Base-by-base conservation (phyloP, 192 early-diverging fungal genomes). In the Blastocladiella britannica region DNA sequence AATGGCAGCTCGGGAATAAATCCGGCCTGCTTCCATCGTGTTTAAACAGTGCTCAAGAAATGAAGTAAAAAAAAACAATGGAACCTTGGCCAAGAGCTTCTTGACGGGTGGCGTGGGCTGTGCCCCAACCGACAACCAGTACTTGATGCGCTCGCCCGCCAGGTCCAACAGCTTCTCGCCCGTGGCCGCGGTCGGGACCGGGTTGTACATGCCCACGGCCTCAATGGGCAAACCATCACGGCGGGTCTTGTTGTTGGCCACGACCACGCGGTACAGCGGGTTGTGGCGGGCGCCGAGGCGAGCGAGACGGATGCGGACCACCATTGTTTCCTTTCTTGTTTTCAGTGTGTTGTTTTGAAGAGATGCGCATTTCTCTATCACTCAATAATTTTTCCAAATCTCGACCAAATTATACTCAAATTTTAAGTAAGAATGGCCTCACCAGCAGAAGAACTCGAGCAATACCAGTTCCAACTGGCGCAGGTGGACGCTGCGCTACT, bases 51-150 rank as follows among this genome's bases (percentile, higher is more conserved):
- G n/a, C n/a, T n/a, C n/a, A n/a, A n/a, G n/a, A n/a, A n/a, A n/a
- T n/a, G n/a, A n/a, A n/a, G n/a, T n/a, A n/a, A n/a, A n/a, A n/a
- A n/a, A n/a, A n/a, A n/a, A n/a, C n/a, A n/a, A n/a, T n/a, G n/a
- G n/a, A 65, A 87, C 84, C 81, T 87, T 87, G 56, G 79, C 82
- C 23, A 98, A 69, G 67, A 98, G 66, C 63, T 83, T 86, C 25
- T 78, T 80, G n/a, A 93, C 94, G 43, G 82, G 70, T 28, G 89
- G 84, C n/a, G 82, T 80, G 3, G 91, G 91, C 72, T 92, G 87
- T n/a, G 94, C 94, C 7, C 94, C 94, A 25, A 89, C 88, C 22
- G 83, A 85, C 51, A 98, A 69, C 94, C 94, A 98, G 68, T 98
- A 92, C 68, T 96, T 93, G 66, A 86, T 84, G 29, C 92, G 82